These are phyloP conservation scores for Agrocybe chaxingu DNA, from an alignment of 768 basidiomycete species.

Conservation along the genomic window DNA sequence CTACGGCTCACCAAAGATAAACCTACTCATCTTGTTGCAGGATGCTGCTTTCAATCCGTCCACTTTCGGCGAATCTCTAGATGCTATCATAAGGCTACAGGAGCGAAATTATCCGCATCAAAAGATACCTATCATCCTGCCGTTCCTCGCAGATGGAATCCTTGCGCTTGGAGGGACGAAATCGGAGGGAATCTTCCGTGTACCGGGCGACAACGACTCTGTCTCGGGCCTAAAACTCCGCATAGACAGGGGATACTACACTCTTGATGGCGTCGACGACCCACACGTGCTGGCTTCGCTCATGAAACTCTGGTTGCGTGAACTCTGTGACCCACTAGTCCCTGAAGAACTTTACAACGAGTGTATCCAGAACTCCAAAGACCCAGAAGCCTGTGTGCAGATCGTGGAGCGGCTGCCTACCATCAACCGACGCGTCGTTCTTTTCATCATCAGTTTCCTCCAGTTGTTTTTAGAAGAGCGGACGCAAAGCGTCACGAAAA, in stretches of 20 bases:
- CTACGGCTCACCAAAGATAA: slow-evolving; percentile 1
- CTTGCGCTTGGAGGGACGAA: slow-evolving; percentile 83
- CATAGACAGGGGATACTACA: slow-evolving; percentile 90
- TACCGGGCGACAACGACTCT: slow-evolving; percentile 86
- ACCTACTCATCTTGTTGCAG: slow-evolving; percentile 29
- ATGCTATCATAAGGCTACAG: slow-evolving; percentile 80
- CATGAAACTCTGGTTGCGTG: slow-evolving; percentile 91
- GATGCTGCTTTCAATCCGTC: slow-evolving; percentile 95
- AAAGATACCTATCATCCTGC: slow-evolving; percentile 88
- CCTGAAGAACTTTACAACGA: slow-evolving; percentile 92
- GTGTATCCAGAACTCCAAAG: slow-evolving; percentile 67
- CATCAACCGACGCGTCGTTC: slow-evolving; percentile 79
- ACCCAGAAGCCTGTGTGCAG: slow-evolving; percentile 66
- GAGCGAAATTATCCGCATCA: slow-evolving; percentile 81
- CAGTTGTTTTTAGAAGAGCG: slow-evolving; percentile 84
- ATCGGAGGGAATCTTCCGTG: slow-evolving; percentile 88
- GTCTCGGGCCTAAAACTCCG: slow-evolving; percentile 87
- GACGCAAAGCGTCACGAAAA: slow-evolving; percentile 73
- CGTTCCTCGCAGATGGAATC: slow-evolving; percentile 91
- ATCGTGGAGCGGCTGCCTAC: slow-evolving; percentile 80
- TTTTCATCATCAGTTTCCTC: slow-evolving; percentile 88
- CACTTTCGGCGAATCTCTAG: slow-evolving; percentile 88
- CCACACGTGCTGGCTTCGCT: slow-evolving; percentile 87
- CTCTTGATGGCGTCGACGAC: slow-evolving; percentile 85
- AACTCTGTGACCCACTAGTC: slow-evolving; percentile 88